These are phyloP conservation scores for Lasiosphaeria miniovina DNA, from an alignment of 495 filamentous ascomycete genomes.

Conservation along the genomic window DNA sequence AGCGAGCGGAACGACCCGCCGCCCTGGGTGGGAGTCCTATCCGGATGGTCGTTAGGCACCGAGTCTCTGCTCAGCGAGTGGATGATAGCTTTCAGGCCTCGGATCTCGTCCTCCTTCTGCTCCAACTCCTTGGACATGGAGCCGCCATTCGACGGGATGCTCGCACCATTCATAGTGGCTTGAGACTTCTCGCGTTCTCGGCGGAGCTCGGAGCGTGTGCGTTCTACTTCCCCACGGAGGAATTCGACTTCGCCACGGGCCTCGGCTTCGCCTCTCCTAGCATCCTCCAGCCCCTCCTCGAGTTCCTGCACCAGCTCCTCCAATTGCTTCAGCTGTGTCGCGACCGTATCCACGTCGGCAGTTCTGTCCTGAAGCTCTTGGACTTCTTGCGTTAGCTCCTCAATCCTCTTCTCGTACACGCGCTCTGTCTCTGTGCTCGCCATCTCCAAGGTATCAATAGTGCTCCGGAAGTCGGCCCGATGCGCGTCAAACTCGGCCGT, in stretches of 20 bases:
- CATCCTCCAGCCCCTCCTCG: slow-evolving; percentile 95
- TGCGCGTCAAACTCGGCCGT: slow-evolving; percentile 95
- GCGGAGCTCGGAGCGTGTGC: slow-evolving; percentile 84
- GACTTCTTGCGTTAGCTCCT: slow-evolving; percentile 83
- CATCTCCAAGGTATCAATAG: slow-evolving; percentile 93
- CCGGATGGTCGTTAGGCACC: slow-evolving; percentile 49
- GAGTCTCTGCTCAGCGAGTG: slow-evolving; percentile 82
- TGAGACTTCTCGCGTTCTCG: slow-evolving; percentile 87
- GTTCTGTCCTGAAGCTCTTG: slow-evolving; percentile 75
- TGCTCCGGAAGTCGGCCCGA: slow-evolving; percentile 92
- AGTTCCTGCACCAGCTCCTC: slow-evolving; percentile 95
- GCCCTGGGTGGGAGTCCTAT: slow-evolving; percentile 41
- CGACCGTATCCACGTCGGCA: slow-evolving; percentile 88
- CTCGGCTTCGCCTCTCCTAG: slow-evolving; percentile 93
- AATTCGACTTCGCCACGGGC: slow-evolving; percentile 96
- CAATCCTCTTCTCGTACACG: slow-evolving; percentile 91
- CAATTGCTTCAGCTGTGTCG: slow-evolving; percentile 85
- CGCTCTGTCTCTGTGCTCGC: slow-evolving; percentile 95
- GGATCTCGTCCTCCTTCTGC: slow-evolving; percentile 94
- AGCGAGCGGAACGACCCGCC: slow-evolving; percentile 37
- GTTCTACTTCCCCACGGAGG: slow-evolving; percentile 89
- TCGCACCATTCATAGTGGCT: slow-evolving; percentile 52
- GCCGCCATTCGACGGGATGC: slow-evolving; percentile 44
- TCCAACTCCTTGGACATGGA: slow-evolving; percentile 71
- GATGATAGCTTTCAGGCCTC: slow-evolving; percentile 95